These are phyloP conservation scores for Juglanconis oblonga DNA, from an alignment of 2,329 filamentous ascomycete genomes.

Conservation along the genomic window DNA sequence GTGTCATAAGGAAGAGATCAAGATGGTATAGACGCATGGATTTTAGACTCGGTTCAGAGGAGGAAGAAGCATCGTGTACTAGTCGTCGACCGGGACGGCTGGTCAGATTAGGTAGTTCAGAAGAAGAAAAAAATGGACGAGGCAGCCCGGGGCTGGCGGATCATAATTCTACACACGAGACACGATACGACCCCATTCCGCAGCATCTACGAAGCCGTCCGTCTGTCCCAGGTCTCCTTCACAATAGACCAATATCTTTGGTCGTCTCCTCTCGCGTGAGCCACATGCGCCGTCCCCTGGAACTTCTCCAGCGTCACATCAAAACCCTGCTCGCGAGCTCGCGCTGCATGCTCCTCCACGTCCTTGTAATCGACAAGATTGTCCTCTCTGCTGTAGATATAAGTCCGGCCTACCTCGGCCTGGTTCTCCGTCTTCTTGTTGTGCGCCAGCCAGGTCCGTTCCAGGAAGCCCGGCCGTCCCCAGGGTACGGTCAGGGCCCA, in stretches of 20 bases:
- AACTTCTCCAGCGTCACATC: conserved; percentile 44
- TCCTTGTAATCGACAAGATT: conserved; percentile 42
- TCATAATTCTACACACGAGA: no score
- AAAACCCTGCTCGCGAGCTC: conserved; percentile 39
- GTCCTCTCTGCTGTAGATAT: conserved; percentile 51
- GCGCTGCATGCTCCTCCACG: conserved; percentile 45
- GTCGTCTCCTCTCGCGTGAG: conserved; percentile 43
- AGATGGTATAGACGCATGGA: no score
- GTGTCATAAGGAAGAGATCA: conserved; percentile 8
- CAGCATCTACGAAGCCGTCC: not conserved
- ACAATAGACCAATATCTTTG: conserved; percentile 50
- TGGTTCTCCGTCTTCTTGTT: conserved; percentile 32
- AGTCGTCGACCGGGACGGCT: no score
- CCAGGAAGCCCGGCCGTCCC: conserved; percentile 28
- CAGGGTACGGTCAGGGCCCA: conserved; percentile 29
- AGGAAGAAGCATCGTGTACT: no score
- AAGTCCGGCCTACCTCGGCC: conserved; percentile 44
- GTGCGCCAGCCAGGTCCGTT: conserved; percentile 34
- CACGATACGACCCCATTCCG: no score
- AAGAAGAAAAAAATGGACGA: no score
- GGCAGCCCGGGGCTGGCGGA: no score
- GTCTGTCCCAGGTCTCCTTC: conserved; percentile 42
- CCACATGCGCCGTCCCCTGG: conserved; percentile 46
- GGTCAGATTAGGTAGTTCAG: no score
- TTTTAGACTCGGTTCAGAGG: no score